Percentiles rank a stretch among this genome's conserved stretches.
phyloP scores from a whole-genome alignment of 768 basidiomycete species.

The Mycena capillaripes region DNA sequence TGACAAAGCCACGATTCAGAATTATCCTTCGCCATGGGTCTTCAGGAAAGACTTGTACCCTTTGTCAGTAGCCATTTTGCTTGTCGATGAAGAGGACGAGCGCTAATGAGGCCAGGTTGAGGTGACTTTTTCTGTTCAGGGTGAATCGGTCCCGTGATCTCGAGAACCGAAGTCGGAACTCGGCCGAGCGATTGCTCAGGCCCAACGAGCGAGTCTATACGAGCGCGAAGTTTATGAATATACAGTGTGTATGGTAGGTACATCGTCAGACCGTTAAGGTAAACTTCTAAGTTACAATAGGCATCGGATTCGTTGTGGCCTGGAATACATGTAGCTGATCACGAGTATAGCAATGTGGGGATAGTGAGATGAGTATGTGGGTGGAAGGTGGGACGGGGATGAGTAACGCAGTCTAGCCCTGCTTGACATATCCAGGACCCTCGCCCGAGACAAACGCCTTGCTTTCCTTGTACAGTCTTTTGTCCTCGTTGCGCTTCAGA shows the following conservation, averaged over 20 bases:
- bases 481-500: constrained; percentile 47
- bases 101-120: constrained; percentile 4
- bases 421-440: constrained; percentile 38
- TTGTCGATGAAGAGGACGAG: constrained; percentile 19
- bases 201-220: too few species aligned
- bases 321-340: too few species aligned
- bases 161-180: too few species aligned
- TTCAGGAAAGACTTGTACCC: constrained; percentile 33
- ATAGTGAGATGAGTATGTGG: constrained; percentile 1
- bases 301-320: too few species aligned
- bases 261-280: too few species aligned
- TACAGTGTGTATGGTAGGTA: too few species aligned
- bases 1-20: constrained; percentile 44
- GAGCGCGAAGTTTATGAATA: neutral
- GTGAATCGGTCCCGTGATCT: constrained; percentile 10
- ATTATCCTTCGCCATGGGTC: constrained; percentile 15
- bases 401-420: too few species aligned
- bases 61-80: constrained; percentile 57
- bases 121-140: constrained; percentile 8
- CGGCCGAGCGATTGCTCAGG: neutral
- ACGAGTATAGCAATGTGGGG: neutral
- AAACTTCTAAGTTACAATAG: too few species aligned
- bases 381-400: too few species aligned
- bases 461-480: constrained; percentile 40
- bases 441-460: constrained; percentile 24